These are phyloP conservation scores for Penicillium sp. DNA, from an alignment of 2,329 filamentous ascomycete species.

Conservation along the genomic window DNA sequence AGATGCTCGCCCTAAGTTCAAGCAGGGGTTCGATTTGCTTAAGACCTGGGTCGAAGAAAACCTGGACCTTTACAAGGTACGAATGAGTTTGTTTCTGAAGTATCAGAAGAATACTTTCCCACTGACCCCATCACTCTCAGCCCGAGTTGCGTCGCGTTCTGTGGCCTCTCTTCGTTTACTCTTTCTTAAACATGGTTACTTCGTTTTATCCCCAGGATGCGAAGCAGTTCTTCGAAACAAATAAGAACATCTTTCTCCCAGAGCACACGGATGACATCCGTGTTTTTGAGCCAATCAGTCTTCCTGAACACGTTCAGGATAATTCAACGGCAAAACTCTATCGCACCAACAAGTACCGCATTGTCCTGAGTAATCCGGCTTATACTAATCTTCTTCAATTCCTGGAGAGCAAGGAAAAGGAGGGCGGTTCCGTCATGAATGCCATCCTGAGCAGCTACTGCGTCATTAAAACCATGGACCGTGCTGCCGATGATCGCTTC, in stretches of 20 bases:
- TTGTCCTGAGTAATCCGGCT: slow-evolving; percentile 85
- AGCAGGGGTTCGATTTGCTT: slow-evolving; percentile 72
- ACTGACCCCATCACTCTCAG: slow-evolving; percentile 46
- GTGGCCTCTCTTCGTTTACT: slow-evolving; percentile 95
- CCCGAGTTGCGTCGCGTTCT: slow-evolving; percentile 85
- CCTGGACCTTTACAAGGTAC: slow-evolving; percentile 88
- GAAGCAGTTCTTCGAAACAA: slow-evolving; percentile 71
- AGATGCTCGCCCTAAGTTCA: slow-evolving; percentile 78
- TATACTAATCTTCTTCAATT: slow-evolving; percentile 84
- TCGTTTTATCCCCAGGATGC: slow-evolving; percentile 74
- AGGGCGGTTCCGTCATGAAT: slow-evolving; percentile 77
- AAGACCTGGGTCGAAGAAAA: slow-evolving; percentile 88
- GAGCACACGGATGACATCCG: slow-evolving; percentile 82
- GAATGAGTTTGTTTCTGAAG: slow-evolving; percentile 14
- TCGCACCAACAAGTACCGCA: slow-evolving; percentile 81
- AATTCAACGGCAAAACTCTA: slow-evolving; percentile 82
- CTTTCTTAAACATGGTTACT: slow-evolving; percentile 77
- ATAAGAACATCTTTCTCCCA: slow-evolving; percentile 71
- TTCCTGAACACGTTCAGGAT: slow-evolving; percentile 77
- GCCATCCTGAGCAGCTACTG: slow-evolving; percentile 69
- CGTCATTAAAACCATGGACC: slow-evolving; percentile 63
- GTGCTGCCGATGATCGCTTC: slow-evolving; percentile 60
- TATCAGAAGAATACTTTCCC: not conserved
- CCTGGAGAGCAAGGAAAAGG: slow-evolving; percentile 81
- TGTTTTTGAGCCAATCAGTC: slow-evolving; percentile 71